Base-by-base conservation (phyloP, 805 yeast genomes). In the Kregervanrija delftensis region DNA sequence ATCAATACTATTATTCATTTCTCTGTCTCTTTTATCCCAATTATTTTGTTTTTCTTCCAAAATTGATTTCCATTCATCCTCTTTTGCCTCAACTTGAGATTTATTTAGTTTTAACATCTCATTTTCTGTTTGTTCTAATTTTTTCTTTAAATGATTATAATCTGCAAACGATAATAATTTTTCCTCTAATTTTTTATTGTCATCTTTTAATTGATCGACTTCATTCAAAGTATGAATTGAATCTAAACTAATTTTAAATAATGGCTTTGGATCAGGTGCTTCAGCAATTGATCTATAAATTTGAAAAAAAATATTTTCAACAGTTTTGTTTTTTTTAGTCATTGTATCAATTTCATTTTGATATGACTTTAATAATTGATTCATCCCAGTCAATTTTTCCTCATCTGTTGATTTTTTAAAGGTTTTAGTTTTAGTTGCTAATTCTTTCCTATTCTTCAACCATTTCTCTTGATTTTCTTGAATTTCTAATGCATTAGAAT, bases 211-310 rank as follows among this genome's bases (percentile, higher is more conserved):
- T 9, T 63, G 63, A 3, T 71, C 73, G 6, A 74, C 65, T 42
- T 85, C 87, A 15, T 73, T 68, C 30, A 50, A 33, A 3, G 59
- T 49, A 3, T 73, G 62, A 8, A 83, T 77, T 5, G 86, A 76
- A 41, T 81, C 86, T 28, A 85, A 59, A 1, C 90, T 77, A 34
- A 79, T 73, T 53, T 84, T 85, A 46, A 91, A 66, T 36, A 90
- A 63, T 4, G 96, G 95, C 49, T 74, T 77, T 1, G 98, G 98
- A 65, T 91, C 97, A 0, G 97, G 97, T 0, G 95, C 90, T 60
- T 90, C 96, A 5, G 89, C 86, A 5, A 91, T 66, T 12, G 79
- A 70, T 45, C 86, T 70, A 66, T 91, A 91, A 16, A 86, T 70
- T 14, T 81, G 79, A 59, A 89, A 77, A 56, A 93, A 83, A 30